Base-by-base conservation (phyloP, 2,329 filamentous ascomycete species). In the Zymoseptoria pseudotritici region DNA sequence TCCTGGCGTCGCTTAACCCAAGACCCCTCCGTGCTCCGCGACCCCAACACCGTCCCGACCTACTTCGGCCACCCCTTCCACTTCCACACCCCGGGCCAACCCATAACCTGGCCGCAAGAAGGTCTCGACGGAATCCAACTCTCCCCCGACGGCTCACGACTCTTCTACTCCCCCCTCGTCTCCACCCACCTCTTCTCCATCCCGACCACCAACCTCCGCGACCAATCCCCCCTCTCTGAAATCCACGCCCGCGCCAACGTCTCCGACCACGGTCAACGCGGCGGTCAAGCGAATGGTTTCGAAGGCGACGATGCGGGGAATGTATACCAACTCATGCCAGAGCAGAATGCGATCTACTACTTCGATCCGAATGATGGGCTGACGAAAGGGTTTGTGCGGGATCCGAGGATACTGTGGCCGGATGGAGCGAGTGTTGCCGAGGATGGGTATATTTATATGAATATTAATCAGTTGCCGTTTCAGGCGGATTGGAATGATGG, bases 401-500 rank as follows among this genome's bases (percentile, higher is more conserved):
- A 79, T 58, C 76, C 76, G 11, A 67, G 77, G 22, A 77, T 78
- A 19, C 61, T 79, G 11, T 79, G 75, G 77, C 74, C 74, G 0
- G 76, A 79, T 63, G 75, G 74, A 51, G 73, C 74, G 17, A 75
- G 74, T 53, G 67, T 77, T 17, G 76, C 72, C 0, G 74, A 69
- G 31, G 77, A 79, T 67, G 77, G 73, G 2, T 81, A 78, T 55
- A 65, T 81, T 13, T 80, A 82, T 61, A 66, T 80, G 59, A 80
- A 78, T 57, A 77, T 80, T 62, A 79, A 82, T 62, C 79, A 82
- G 66, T 61, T 82, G 59, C 76, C 75, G 1, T 79, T 77, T 65
- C 76, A 80, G 68, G 73, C 76, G 2, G 72, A 75, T 58, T 80
- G 78, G 78, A 81, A 81, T 61, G 65, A 75, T 63, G 77, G 78